A percentile compares a stretch with the other conserved stretches of the same genome.
These are phyloP conservation scores for Sporisorium scitamineum DNA, from an alignment of 1,284 basidiomycete genomes.

Conservation along the genomic window DNA sequence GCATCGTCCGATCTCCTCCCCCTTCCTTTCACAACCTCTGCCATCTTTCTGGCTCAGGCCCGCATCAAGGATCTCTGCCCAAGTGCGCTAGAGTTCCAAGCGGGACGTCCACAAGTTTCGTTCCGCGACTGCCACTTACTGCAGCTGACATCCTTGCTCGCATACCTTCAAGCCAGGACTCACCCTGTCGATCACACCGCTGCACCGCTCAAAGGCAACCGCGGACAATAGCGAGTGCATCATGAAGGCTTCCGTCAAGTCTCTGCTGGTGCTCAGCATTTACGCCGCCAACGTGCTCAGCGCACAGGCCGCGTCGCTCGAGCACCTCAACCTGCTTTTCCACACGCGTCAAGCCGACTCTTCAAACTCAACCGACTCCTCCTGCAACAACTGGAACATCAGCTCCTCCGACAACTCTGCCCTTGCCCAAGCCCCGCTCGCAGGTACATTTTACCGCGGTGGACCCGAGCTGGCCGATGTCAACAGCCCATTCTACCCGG, in stretches of 20 bases:
- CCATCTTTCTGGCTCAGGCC: not conserved
- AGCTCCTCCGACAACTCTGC: conserved; percentile 40
- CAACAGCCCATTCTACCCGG: conserved; percentile 37
- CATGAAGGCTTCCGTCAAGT: conserved; percentile 32
- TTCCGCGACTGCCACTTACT: not conserved
- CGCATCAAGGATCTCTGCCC: not conserved
- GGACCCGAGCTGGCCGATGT: conserved; percentile 30
- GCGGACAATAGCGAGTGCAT: too few species aligned
- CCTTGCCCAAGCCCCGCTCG: conserved; percentile 25
- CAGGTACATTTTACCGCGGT: conserved; percentile 40
- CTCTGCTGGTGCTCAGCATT: conserved; percentile 37
- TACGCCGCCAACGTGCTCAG: conserved; percentile 29
- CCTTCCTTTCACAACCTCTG: not conserved
- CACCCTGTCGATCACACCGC: not conserved
- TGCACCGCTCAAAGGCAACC: too few species aligned
- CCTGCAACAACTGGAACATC: conserved; percentile 28
- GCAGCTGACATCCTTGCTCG: not conserved
- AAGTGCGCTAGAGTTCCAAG: not conserved
- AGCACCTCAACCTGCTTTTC: conserved; percentile 29
- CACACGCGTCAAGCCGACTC: conserved; percentile 20
- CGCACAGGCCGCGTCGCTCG: conserved; percentile 31
- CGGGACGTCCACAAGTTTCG: not conserved
- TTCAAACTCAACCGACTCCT: conserved; percentile 12
- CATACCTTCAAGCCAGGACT: not conserved
- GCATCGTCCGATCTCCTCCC: not conserved